Base-by-base conservation (phyloP, 2,329 filamentous ascomycete genomes). In the Botrytis hyacinthi region DNA sequence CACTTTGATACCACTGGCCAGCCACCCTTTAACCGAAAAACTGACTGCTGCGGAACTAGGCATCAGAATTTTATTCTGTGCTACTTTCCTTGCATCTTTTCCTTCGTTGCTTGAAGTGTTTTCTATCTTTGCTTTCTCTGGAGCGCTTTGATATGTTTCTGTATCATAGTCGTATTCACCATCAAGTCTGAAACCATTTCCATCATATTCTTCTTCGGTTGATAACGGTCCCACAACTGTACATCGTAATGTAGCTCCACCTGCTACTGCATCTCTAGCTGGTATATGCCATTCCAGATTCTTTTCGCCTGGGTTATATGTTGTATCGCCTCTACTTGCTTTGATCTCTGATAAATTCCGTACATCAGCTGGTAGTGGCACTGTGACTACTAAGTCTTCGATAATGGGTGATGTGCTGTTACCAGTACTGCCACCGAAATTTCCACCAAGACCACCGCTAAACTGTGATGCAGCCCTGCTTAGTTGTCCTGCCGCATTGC, bases 331-430 rank as follows among this genome's bases (percentile, higher is more conserved):
- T 76, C 90, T 90, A 77, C 90, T 93, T 3, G 94, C 89, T 73
- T 93, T 89, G 72, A 98, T 87, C 79, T 98, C 95, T 8, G 90
- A 90, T 26, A 98, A 85, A 80, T 94, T 97, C 73, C 93, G 90
- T 69, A 98, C 94, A 40, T 90, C 88, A 6, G 88, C 83, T 4
- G 95, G 93, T 18, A 98, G 87, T 1, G 95, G 94, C 14, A 98
- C 88, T 2, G 90, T 90, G 40, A 98, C 90, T 3, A 88, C 86
- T 44, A 98, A 84, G 73, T 96, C 93, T 78, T 97, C 93, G 37
- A 98, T 83, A 14, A 86, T 86, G 12, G 89, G 87, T 18, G 76
- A 78, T 42, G 79, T 76, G 22, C 79, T 79, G 42, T 74, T 80
- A 20, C 89, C 89, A 5, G 83, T 81, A 78, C 82, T 83, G 18